A percentile compares a stretch with the other conserved stretches of the same genome.
phyloP scores from a whole-genome alignment of 2,329 filamentous ascomycete genomes.

The Fusarium succisae region DNA sequence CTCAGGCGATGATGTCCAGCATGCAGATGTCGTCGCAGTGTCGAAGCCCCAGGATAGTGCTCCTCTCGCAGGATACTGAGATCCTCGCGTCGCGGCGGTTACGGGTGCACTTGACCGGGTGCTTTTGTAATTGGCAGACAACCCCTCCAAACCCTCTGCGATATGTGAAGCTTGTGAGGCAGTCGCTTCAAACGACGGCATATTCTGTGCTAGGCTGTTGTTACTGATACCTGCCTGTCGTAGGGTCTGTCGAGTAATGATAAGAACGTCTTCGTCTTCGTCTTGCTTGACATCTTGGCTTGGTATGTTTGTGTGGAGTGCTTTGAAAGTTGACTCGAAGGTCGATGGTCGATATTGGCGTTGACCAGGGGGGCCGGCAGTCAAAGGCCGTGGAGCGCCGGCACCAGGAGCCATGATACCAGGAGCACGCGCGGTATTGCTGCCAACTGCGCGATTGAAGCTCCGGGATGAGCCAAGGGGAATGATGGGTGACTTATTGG shows the following conservation, averaged over 20 bases:
- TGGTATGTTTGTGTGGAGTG: conserved; percentile 42
- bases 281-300: conserved; percentile 39
- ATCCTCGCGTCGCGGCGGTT: background rate
- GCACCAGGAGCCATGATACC: conserved; percentile 43
- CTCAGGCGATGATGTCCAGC: conserved; percentile 6
- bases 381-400: conserved; percentile 61
- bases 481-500: conserved; percentile 2
- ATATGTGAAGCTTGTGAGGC: background rate
- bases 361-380: conserved; percentile 64
- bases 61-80: background rate
- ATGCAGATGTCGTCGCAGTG: background rate
- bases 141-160: background rate
- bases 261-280: conserved; percentile 39
- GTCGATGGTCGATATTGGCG: conserved; percentile 59
- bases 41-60: conserved; percentile 10
- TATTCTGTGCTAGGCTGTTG: conserved; percentile 13
- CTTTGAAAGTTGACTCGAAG: conserved; percentile 52
- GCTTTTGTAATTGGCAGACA: background rate
- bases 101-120: background rate
- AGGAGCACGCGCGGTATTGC: conserved; percentile 11
- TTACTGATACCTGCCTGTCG: conserved; percentile 37
- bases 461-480: conserved; percentile 10
- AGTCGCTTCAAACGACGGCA: conserved; percentile 1
- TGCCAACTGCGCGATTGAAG: conserved; percentile 26
- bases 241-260: conserved; percentile 36